A percentile compares a stretch with the other conserved stretches of the same genome.
These are phyloP conservation scores for Xylaria flabelliformis DNA, from an alignment of 495 filamentous ascomycete genomes.

Conservation along the genomic window DNA sequence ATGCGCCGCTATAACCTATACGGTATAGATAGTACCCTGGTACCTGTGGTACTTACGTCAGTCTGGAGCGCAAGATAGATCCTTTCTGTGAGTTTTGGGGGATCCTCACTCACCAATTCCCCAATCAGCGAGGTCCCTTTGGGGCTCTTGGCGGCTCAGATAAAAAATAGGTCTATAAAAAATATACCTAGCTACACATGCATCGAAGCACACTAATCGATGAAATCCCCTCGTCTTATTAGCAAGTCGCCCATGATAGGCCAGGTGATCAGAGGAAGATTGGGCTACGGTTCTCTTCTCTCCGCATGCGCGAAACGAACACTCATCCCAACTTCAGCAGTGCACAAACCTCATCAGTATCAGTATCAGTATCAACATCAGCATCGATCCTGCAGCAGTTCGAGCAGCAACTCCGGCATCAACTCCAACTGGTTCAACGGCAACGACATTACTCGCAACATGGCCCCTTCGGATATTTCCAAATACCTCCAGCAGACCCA, in stretches of 20 bases:
- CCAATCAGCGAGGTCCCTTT: neutral
- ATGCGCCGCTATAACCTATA: no score
- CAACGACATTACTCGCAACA: slow-evolving; percentile 12
- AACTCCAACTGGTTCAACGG: neutral
- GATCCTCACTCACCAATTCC: neutral
- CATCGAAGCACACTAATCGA: slow-evolving; percentile 15
- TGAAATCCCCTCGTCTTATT: slow-evolving; percentile 13
- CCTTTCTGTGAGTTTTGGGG: neutral
- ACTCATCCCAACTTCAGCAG: neutral
- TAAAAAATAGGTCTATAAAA: slow-evolving; percentile 1
- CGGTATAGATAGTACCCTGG: neutral
- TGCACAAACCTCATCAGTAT: neutral
- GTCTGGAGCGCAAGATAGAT: neutral
- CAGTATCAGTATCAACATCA: neutral
- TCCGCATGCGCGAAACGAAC: slow-evolving; percentile 22
- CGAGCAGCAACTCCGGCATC: slow-evolving; percentile 7
- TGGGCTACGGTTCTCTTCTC: slow-evolving; percentile 23
- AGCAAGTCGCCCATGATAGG: slow-evolving; percentile 12
- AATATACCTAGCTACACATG: neutral
- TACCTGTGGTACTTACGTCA: slow-evolving; percentile 6
- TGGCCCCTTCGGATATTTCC: slow-evolving; percentile 49
- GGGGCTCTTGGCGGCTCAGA: slow-evolving; percentile 10
- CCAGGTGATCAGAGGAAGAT: slow-evolving; percentile 12
- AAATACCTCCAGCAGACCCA: slow-evolving; percentile 55
- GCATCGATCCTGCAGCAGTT: neutral